These are phyloP conservation scores for Talaromyces atroroseus DNA, from an alignment of 2,329 filamentous ascomycete genomes.

Conservation along the genomic window DNA sequence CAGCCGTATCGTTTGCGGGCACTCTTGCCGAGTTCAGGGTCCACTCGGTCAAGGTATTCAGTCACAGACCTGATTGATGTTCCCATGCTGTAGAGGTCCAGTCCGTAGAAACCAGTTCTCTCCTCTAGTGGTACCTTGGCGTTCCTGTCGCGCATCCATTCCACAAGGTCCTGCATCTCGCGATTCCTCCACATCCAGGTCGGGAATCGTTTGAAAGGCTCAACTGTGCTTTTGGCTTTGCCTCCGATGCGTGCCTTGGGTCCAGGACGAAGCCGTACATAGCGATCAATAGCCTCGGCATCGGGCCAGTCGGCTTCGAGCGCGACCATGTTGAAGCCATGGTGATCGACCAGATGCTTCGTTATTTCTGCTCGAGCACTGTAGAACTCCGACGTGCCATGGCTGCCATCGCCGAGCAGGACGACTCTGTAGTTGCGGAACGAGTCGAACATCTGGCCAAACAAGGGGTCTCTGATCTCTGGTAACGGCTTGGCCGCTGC, in stretches of 20 bases:
- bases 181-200: constrained; percentile 54
- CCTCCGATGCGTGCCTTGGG: constrained; percentile 28
- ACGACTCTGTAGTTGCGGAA: constrained; percentile 38
- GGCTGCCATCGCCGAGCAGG: constrained; percentile 44
- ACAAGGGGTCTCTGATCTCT: constrained; percentile 29
- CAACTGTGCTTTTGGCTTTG: constrained; percentile 21
- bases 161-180: constrained; percentile 47
- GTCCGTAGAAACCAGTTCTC: constrained; percentile 43
- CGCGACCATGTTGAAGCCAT: constrained; percentile 49
- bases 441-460: constrained; percentile 38
- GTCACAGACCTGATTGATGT: constrained; percentile 43
- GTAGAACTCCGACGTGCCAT: constrained; percentile 55
- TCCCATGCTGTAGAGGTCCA: constrained; percentile 50
- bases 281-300: constrained; percentile 47
- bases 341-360: constrained; percentile 44
- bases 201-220: constrained; percentile 47
- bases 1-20: constrained; percentile 44
- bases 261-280: constrained; percentile 44
- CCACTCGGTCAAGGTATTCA: constrained; percentile 44
- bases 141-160: constrained; percentile 48
- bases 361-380: constrained; percentile 48
- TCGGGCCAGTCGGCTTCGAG: constrained; percentile 54
- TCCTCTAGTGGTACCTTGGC: constrained; percentile 23
- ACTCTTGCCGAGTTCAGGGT: constrained; percentile 39
- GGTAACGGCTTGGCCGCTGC: constrained; percentile 34